A percentile compares a stretch with the other conserved stretches of the same genome.
These are phyloP conservation scores for Stramenopiles sp. DNA, from an alignment of 352 stramenopile species.

Conservation along the genomic window DNA sequence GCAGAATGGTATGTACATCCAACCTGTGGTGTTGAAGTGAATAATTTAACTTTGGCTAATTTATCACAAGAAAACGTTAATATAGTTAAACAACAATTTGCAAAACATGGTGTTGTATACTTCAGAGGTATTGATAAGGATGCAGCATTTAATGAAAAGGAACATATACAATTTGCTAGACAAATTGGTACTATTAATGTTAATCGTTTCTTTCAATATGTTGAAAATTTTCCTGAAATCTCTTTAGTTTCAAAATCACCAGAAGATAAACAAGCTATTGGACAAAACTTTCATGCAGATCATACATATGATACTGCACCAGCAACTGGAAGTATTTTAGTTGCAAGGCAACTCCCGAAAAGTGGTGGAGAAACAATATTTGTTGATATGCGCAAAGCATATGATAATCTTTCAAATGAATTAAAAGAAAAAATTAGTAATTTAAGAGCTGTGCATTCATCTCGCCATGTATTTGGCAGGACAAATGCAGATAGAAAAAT, in stretches of 20 bases:
- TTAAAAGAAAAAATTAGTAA: slow-evolving; percentile 27
- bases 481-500: neutral
- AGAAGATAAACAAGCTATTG: neutral
- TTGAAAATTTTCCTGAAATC: neutral
- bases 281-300: neutral
- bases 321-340: neutral
- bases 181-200: neutral
- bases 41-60: neutral
- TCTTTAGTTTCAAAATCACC: neutral
- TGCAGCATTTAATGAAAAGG: neutral
- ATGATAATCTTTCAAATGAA: slow-evolving; percentile 25
- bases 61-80: neutral
- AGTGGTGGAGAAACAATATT: slow-evolving; percentile 28
- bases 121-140: neutral
- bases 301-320: neutral
- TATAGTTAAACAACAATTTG: neutral
- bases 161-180: neutral
- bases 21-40: neutral
- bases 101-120: neutral
- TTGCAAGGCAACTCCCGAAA: slow-evolving; percentile 11
- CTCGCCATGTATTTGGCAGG: neutral
- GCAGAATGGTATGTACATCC: neutral
- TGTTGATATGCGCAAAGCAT: slow-evolving; percentile 28
- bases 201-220: neutral
- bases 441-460: slow-evolving; percentile 25